Evolutionary conservation across 306 rosid genomes (phyloP).

Genomic region (Potentilla sterilis): DNA sequence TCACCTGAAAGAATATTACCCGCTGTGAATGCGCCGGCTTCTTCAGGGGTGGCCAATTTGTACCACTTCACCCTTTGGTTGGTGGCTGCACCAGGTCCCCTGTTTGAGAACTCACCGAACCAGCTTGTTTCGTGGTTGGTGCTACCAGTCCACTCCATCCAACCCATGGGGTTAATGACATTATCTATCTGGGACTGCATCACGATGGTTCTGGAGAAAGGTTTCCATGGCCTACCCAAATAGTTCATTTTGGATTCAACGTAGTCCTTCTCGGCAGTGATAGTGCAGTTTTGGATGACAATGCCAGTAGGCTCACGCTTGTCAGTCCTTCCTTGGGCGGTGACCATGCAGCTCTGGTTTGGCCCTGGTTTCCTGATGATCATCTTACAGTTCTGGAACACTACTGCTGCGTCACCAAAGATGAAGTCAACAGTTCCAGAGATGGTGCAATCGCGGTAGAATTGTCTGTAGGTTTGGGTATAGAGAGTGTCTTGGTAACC

Average conservation of each 20-base stretch:
- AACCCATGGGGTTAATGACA: constrained; percentile 45
- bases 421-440: constrained; percentile 58
- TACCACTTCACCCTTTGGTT: constrained; percentile 51
- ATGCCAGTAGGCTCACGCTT: constrained; percentile 27
- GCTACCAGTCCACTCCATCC: constrained; percentile 48
- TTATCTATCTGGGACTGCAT: constrained; percentile 49
- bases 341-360: constrained; percentile 47
- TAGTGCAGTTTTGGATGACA: constrained; percentile 54
- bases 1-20: constrained; percentile 39
- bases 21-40: constrained; percentile 37
- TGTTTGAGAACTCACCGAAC: constrained; percentile 45
- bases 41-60: constrained; percentile 9
- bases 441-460: constrained; percentile 51
- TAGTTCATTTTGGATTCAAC: constrained; percentile 23
- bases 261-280: constrained; percentile 32
- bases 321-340: constrained; percentile 57
- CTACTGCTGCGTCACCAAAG: constrained; percentile 41
- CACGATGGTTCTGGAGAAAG: constrained; percentile 52
- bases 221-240: constrained; percentile 74
- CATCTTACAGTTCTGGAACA: constrained; percentile 59
- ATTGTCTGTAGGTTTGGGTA: constrained; percentile 49
- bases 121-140: constrained; percentile 34
- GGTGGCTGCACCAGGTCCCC: constrained; percentile 44
- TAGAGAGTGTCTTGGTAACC: constrained; percentile 61
- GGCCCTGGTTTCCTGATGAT: constrained; percentile 40